Conservation (phyloP, 768 basidiomycete species). For the Arthromyces matolae region DNA sequence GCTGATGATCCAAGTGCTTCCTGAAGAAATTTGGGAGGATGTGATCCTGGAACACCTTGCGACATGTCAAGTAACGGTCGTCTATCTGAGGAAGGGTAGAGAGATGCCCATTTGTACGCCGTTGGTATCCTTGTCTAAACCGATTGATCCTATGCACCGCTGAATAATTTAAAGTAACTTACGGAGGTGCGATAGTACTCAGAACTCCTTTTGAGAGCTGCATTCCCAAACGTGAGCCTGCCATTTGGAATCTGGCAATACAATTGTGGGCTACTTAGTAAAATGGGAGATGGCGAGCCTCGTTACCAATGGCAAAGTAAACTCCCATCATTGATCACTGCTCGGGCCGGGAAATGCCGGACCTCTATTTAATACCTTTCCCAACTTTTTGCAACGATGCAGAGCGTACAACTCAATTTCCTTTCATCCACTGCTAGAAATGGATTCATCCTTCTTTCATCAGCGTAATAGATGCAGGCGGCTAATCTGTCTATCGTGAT, state of each 20-base stretch:
- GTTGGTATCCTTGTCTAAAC: slow-evolving; percentile 44
- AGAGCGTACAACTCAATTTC: too few species aligned
- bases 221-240: slow-evolving; percentile 25
- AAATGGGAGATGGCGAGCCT: neutral
- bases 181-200: slow-evolving; percentile 48
- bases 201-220: slow-evolving; percentile 37
- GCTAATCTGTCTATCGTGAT: too few species aligned
- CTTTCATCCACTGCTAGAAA: too few species aligned
- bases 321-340: too few species aligned
- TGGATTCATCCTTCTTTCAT: too few species aligned
- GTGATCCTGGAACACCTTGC: slow-evolving; percentile 68
- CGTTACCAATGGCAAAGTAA: neutral
- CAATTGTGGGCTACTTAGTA: neutral
- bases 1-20: slow-evolving; percentile 43
- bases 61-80: slow-evolving; percentile 65
- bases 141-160: neutral
- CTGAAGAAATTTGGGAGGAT: slow-evolving; percentile 53
- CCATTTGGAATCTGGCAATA: neutral
- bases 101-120: slow-evolving; percentile 53
- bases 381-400: too few species aligned
- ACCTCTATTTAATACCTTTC: too few species aligned
- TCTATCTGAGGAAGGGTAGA: slow-evolving; percentile 36
- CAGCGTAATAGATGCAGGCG: too few species aligned
- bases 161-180: slow-evolving; percentile 6
- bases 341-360: too few species aligned